These are phyloP conservation scores for Eimeria necatrix DNA, from an alignment of 169 alveolate species.

Conservation along the genomic window DNA sequence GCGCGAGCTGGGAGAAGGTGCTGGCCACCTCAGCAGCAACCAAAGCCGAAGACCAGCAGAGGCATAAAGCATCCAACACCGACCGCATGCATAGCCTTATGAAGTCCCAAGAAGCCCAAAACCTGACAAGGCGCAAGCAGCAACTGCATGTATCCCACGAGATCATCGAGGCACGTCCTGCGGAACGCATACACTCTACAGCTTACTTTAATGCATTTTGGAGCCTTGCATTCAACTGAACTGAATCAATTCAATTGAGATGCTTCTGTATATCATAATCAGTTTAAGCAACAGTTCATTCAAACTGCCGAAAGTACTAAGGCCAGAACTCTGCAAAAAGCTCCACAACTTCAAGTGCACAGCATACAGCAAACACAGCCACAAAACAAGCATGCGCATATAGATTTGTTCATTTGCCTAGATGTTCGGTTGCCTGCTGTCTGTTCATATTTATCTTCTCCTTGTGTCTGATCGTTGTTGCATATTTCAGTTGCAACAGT, in stretches of 20 bases:
- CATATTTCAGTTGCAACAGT: constrained; percentile 50
- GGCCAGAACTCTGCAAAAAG: too few relatives aligned
- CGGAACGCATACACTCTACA: neutral
- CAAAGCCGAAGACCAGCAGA: constrained; percentile 42
- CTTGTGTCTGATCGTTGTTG: neutral
- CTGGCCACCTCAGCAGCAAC: constrained; percentile 43
- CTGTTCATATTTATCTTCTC: neutral
- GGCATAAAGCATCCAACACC: constrained; percentile 1
- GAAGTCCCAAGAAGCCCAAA: constrained; percentile 37
- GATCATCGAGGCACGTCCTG: constrained; percentile 46
- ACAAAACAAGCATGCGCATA: too few relatives aligned
- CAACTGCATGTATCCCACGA: constrained; percentile 62
- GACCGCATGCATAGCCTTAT: constrained; percentile 62
- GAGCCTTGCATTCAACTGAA: neutral
- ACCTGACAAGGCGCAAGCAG: constrained; percentile 36
- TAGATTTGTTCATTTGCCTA: too few relatives aligned
- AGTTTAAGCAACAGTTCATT: neutral
- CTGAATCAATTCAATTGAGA: too few relatives aligned
- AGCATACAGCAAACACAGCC: too few relatives aligned
- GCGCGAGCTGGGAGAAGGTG: constrained; percentile 56
- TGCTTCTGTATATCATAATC: neutral
- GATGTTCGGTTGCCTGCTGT: too few relatives aligned
- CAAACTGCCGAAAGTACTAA: neutral
- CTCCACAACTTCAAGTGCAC: too few relatives aligned
- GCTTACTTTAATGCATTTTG: neutral